Evolutionary conservation across 176 grass and related monocot genomes (phyloP).

Genomic region (Thinopyrum elongatum): DNA sequence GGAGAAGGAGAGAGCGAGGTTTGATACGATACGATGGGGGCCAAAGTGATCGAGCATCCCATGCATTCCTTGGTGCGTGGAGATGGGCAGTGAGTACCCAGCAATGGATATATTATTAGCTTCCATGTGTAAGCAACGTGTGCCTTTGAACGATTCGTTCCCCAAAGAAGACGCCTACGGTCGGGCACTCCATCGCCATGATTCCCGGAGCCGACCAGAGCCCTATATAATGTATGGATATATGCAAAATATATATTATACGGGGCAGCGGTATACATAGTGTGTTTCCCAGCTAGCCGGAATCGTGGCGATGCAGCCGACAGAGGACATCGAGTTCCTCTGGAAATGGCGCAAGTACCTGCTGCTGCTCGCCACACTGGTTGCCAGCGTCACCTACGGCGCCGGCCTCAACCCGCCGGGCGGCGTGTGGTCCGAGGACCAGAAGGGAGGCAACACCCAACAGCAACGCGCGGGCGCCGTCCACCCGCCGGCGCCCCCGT

Average conservation of each 20-base stretch:
- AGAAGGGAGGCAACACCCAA: neutral
- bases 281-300: neutral
- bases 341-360: neutral
- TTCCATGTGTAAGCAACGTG: neutral
- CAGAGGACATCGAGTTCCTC: neutral
- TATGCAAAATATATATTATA: neutral
- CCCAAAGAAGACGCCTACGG: neutral
- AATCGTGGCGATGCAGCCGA: neutral
- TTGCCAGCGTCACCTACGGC: neutral
- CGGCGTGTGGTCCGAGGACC: neutral
- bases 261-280: neutral
- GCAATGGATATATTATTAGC: neutral
- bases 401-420: neutral
- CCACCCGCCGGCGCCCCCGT: neutral
- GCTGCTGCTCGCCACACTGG: neutral
- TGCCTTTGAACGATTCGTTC: neutral
- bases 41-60: too few relatives aligned
- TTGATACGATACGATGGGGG: too few relatives aligned
- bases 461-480: neutral
- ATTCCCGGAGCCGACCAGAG: neutral
- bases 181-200: neutral
- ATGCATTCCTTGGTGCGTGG: neutral
- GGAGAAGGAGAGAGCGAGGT: too few relatives aligned
- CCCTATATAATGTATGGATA: neutral
- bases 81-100: neutral